phyloP scores from a whole-genome alignment of 192 early-diverging fungal genomes.

The Lunasporangiospora selenospora region DNA sequence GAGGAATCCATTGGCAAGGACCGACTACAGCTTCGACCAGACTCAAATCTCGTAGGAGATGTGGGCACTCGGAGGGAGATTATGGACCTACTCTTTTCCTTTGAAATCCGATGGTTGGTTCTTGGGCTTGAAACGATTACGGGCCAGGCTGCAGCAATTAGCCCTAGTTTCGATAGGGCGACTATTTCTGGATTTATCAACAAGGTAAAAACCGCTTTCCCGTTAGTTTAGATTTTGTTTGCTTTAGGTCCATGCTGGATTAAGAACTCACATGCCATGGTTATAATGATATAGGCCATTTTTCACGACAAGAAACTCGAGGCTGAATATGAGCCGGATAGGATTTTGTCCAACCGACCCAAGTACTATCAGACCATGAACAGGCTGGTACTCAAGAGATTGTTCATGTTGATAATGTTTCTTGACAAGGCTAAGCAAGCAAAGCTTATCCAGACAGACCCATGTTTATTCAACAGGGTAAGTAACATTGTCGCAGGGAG shows the following conservation, averaged over 20 bases:
- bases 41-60: constrained; percentile 37
- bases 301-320: constrained; percentile 41
- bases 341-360: constrained; percentile 31
- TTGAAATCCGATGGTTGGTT: constrained; percentile 48
- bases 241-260: neutral
- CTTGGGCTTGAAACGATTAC: constrained; percentile 49
- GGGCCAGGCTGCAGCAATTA: constrained; percentile 38
- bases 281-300: constrained; percentile 21
- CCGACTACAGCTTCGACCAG: constrained; percentile 30
- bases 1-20: constrained; percentile 41
- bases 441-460: constrained; percentile 38
- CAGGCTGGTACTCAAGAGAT: constrained; percentile 22
- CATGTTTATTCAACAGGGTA: constrained; percentile 49
- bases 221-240: neutral
- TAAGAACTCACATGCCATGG: too few relatives aligned
- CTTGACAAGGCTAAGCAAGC: constrained; percentile 46
- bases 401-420: constrained; percentile 49
- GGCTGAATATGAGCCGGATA: constrained; percentile 32
- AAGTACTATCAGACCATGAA: constrained; percentile 46
- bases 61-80: constrained; percentile 27
- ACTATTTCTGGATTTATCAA: constrained; percentile 45
- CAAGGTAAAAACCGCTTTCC: constrained; percentile 7
- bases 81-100: constrained; percentile 45
- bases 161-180: constrained; percentile 33
- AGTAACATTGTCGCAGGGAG: too few relatives aligned